Conservation (phyloP, 2,329 filamentous ascomycete genomes). For the Fusarium chaquense region DNA sequence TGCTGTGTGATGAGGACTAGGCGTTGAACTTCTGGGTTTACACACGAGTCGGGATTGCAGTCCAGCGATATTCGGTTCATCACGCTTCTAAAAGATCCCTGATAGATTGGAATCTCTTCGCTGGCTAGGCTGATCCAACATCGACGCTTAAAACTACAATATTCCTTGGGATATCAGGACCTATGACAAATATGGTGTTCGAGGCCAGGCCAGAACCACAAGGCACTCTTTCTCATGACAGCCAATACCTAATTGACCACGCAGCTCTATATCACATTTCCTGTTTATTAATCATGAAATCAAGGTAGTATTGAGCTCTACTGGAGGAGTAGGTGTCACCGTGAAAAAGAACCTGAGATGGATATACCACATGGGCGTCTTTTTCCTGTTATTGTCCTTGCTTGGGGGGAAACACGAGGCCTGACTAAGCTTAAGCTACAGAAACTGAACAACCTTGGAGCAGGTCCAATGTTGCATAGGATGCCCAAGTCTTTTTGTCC, state of each 20-base stretch:
- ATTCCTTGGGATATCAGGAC: background rate
- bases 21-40: background rate
- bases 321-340: background rate
- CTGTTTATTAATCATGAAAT: background rate
- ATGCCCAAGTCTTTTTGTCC: background rate
- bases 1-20: background rate
- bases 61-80: background rate
- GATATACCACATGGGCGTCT: no score
- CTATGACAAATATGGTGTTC: background rate
- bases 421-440: background rate
- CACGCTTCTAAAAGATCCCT: background rate
- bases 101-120: background rate
- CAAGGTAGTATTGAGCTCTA: background rate
- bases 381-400: background rate
- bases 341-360: background rate
- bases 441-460: background rate
- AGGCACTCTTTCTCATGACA: background rate
- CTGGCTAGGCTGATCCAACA: background rate
- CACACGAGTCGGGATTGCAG: background rate
- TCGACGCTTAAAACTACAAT: background rate
- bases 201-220: background rate
- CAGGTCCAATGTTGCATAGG: background rate
- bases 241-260: background rate
- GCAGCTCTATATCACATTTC: background rate
- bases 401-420: background rate